Conservation (phyloP, 331 rosid genomes). For the Rosa hybrid region DNA sequence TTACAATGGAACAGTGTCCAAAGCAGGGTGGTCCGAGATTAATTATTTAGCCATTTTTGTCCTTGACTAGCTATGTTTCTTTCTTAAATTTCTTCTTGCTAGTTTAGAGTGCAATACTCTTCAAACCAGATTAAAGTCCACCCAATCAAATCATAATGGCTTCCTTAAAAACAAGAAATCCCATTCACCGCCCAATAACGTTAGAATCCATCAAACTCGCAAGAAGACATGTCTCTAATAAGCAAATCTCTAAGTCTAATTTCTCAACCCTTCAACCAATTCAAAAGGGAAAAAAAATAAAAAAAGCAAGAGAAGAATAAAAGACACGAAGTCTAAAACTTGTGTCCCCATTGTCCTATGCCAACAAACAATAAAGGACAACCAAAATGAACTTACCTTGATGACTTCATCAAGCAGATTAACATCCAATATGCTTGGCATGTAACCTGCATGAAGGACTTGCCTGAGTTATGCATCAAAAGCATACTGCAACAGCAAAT, state of each 20-base stretch:
- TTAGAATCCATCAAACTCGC: neutral
- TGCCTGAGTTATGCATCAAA: constrained; percentile 10
- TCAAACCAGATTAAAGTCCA: neutral
- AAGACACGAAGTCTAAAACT: neutral
- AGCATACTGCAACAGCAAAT: constrained; percentile 15
- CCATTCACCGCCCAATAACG: neutral
- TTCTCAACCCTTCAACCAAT: neutral
- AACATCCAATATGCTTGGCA: constrained; percentile 82
- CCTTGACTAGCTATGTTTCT: neutral
- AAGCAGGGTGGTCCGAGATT: neutral
- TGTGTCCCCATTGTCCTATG: neutral
- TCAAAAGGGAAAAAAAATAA: neutral
- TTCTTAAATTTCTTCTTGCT: neutral
- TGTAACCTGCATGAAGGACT: constrained; percentile 60
- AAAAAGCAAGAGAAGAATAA: neutral
- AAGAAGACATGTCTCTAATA: neutral
- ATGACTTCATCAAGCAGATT: constrained; percentile 90
- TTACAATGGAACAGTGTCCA: neutral
- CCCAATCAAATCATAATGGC: neutral
- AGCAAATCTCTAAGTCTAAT: neutral
- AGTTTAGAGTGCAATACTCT: neutral
- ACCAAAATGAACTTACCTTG: constrained; percentile 56
- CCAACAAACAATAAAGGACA: constrained; percentile 7
- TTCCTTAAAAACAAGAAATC: neutral
- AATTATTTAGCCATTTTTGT: neutral